These are phyloP conservation scores for Acer saccharum DNA, from an alignment of 345 rosid species.

Conservation along the genomic window DNA sequence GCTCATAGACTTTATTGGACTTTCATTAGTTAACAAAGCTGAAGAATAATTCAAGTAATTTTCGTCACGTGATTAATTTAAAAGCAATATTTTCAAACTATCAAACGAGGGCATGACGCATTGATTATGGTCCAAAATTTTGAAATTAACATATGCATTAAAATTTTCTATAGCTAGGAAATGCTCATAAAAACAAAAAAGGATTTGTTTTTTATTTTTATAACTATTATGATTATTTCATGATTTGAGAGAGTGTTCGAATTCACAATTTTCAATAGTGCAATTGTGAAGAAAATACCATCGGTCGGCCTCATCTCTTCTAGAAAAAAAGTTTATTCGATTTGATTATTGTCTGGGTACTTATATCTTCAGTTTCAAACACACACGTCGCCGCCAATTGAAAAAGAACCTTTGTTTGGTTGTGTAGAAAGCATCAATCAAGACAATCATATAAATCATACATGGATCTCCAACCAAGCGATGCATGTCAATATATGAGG, in stretches of 20 bases:
- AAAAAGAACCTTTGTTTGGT: background rate
- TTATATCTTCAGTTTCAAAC: background rate
- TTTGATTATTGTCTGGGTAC: background rate
- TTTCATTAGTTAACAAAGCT: background rate
- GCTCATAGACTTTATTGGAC: background rate
- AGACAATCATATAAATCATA: no score
- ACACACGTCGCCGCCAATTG: constrained; percentile 8
- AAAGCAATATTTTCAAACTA: background rate
- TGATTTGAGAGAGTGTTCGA: no score
- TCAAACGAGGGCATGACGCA: background rate
- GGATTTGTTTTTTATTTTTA: no score
- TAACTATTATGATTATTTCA: no score
- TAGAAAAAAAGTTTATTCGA: no score
- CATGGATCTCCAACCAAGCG: constrained; percentile 2
- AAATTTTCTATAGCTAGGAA: no score
- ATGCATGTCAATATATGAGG: background rate
- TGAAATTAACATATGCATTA: background rate
- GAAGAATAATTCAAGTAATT: background rate
- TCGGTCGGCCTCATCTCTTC: no score
- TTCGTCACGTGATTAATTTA: background rate
- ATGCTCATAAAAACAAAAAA: no score
- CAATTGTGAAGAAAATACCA: no score
- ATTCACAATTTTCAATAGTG: no score
- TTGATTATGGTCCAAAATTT: background rate
- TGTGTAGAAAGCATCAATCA: background rate